Percentiles rank a stretch among this genome's conserved stretches.
phyloP scores from a whole-genome alignment of 2,329 filamentous ascomycete species.

The Fusarium tricinctum region DNA sequence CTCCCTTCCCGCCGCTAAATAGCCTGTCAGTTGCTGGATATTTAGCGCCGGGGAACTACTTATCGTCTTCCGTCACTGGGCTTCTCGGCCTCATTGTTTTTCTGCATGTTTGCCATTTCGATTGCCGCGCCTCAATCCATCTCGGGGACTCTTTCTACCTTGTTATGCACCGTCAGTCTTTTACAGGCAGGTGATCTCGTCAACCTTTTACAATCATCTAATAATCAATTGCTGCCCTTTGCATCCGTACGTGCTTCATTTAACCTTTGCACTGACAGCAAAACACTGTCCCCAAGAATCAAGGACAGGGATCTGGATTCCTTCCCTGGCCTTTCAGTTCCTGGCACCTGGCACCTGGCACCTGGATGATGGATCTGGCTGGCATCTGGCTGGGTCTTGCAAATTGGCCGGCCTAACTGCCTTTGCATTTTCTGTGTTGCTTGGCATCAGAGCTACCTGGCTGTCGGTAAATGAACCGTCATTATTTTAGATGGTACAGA shows the following conservation, averaged over 20 bases:
- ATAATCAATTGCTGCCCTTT: background rate
- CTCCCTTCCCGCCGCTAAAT: constrained; percentile 43
- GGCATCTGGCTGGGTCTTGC: constrained; percentile 25
- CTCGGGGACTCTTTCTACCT: background rate
- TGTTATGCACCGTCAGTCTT: constrained; percentile 1
- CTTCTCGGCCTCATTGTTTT: constrained; percentile 29
- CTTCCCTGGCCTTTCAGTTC: constrained; percentile 19
- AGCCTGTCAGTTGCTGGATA: constrained; percentile 34
- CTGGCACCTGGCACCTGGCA: constrained; percentile 1
- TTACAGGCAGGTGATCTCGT: constrained; percentile 16
- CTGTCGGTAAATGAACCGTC: constrained; percentile 44
- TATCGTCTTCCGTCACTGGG: constrained; percentile 29
- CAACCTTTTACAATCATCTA: background rate
- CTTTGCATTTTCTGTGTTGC: constrained; percentile 18
- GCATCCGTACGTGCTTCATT: background rate
- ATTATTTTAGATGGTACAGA: background rate
- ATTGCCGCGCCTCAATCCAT: constrained; percentile 17
- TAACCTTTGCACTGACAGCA: background rate
- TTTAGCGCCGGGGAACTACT: constrained; percentile 42
- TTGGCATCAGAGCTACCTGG: constrained; percentile 42
- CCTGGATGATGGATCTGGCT: constrained; percentile 20
- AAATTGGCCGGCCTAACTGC: constrained; percentile 21
- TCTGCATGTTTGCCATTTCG: constrained; percentile 6
- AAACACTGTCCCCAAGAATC: background rate
- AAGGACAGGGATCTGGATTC: constrained; percentile 24